Percentiles rank a stretch among this genome's conserved stretches.
These are phyloP conservation scores for Stephania cephalantha DNA, from an alignment of 164 flowering plant species.

Conservation along the genomic window DNA sequence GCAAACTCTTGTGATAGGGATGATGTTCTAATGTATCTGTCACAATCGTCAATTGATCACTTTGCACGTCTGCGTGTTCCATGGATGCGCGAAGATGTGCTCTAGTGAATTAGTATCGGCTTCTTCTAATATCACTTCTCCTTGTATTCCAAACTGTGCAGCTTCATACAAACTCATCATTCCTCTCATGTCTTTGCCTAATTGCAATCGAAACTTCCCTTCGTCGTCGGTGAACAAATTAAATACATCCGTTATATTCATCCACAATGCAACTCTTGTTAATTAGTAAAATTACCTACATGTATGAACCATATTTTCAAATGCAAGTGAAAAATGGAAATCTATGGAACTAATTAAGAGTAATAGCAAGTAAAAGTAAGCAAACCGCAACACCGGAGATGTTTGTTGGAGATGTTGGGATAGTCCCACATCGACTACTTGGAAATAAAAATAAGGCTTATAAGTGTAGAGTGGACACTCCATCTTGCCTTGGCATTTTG, in stretches of 20 bases:
- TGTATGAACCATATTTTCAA: not conserved
- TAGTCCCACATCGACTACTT: too few species aligned
- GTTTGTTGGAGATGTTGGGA: too few species aligned
- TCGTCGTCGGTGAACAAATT: slow-evolving; percentile 26
- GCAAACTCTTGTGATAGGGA: slow-evolving; percentile 41
- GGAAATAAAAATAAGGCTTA: too few species aligned
- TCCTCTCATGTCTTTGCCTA: slow-evolving; percentile 20
- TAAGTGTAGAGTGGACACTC: too few species aligned
- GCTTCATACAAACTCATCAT: slow-evolving; percentile 35
- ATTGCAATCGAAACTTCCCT: slow-evolving; percentile 19
- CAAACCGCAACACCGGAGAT: too few species aligned
- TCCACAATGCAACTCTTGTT: not conserved
- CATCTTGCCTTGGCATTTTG: too few species aligned
- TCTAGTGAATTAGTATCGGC: slow-evolving; percentile 26
- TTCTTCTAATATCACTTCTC: slow-evolving; percentile 46
- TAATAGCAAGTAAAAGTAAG: too few species aligned
- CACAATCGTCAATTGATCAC: slow-evolving; percentile 14
- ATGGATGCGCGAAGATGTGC: slow-evolving; percentile 20
- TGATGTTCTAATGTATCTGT: slow-evolving; percentile 19
- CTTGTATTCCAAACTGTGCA: slow-evolving; percentile 26
- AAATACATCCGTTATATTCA: slow-evolving; percentile 25
- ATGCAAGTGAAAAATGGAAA: not conserved
- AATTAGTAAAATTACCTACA: not conserved
- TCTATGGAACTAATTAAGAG: not conserved
- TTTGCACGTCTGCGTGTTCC: not conserved